A percentile compares a stretch with the other conserved stretches of the same genome.
phyloP scores from a whole-genome alignment of 139 green algal species.

The Pleodorina starrii region DNA sequence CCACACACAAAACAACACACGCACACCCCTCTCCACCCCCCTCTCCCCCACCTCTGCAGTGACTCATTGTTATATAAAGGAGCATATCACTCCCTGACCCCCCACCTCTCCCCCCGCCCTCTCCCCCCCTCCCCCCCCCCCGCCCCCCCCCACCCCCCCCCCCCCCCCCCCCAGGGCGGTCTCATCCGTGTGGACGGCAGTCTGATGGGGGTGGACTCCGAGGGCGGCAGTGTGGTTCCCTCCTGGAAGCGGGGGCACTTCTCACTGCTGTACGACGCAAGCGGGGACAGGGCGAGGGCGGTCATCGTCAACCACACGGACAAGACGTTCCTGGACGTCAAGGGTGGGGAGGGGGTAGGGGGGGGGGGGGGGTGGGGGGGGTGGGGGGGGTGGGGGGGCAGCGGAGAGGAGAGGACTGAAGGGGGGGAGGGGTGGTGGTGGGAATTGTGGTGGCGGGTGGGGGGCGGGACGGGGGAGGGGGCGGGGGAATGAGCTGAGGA shows the following conservation, averaged over 20 bases:
- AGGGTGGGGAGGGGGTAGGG: too few species aligned
- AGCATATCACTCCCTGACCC: too few species aligned
- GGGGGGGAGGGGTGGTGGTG: too few species aligned
- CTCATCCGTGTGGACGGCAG: constrained; percentile 80
- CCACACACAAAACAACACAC: neutral
- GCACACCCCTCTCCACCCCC: neutral
- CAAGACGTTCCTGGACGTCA: constrained; percentile 73
- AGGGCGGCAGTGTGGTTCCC: constrained; percentile 65
- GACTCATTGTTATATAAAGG: too few species aligned
- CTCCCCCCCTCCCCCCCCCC: neutral
- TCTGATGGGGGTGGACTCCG: constrained; percentile 76
- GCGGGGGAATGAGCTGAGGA: too few species aligned
- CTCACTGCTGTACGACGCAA: constrained; percentile 81
- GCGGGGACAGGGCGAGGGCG: constrained; percentile 18
- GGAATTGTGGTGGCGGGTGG: too few species aligned
- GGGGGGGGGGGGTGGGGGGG: too few species aligned
- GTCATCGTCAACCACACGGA: constrained; percentile 78
- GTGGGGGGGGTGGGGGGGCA: too few species aligned
- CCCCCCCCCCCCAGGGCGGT: constrained; percentile 50
- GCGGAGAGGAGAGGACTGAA: too few species aligned
- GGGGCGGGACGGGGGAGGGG: too few species aligned
- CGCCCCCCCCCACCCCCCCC: too few species aligned
- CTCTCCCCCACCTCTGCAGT: too few species aligned
- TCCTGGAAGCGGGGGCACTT: constrained; percentile 87
- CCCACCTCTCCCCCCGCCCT: neutral